Evolutionary conservation across 352 stramenopile species (phyloP), one percentile per base, ranked within the genome.

Genomic region (Globisporangium spinosum): DNA sequence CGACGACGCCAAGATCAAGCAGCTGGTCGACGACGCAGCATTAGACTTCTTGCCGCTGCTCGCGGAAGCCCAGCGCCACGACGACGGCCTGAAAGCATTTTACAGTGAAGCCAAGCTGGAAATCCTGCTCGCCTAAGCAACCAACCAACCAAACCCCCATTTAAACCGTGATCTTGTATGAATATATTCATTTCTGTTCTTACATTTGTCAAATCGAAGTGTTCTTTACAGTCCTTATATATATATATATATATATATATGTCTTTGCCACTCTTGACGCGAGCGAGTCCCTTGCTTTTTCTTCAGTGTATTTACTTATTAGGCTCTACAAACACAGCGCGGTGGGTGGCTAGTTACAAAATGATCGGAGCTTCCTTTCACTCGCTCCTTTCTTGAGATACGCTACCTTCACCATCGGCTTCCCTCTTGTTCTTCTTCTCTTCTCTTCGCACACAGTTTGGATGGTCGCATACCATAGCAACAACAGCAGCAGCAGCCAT

Each of bases 1-100:
- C 10, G 75, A 89, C 57, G 74, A 88, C 58, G 68, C 58, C 2
- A 82, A 81, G 64, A 71, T 74, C 43, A 76, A 81, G 70, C 58
- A 74, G 53, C 59, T 91, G 2, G 77, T 82, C 23, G 58, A 62
- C 29, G 61, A 58, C 17, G 61, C 60, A 27, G 59, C 49, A 35
- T 61, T 71, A 27, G 65, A 75, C 29, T 64, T 74, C 15, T n/a
- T 62, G 58, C 53, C 64, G 49, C n/a, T 74, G 51, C 54, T 74
- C 20, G 58, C 64, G 3, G 65, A 64, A 20, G 35, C 27, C 10
- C 13, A 72, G 27, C 69, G 69, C 29, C 67, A 54, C 23, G 69
- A 71, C 9, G 64, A 63, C 13, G 69, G 58, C 5, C 6, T 70
- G 40, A 20, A 62, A 20, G 65, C 64, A 53, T 74, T 72, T 40